Evolutionary conservation across 352 stramenopile genomes (phyloP).

Genomic region (Phytophthora cryptogea): DNA sequence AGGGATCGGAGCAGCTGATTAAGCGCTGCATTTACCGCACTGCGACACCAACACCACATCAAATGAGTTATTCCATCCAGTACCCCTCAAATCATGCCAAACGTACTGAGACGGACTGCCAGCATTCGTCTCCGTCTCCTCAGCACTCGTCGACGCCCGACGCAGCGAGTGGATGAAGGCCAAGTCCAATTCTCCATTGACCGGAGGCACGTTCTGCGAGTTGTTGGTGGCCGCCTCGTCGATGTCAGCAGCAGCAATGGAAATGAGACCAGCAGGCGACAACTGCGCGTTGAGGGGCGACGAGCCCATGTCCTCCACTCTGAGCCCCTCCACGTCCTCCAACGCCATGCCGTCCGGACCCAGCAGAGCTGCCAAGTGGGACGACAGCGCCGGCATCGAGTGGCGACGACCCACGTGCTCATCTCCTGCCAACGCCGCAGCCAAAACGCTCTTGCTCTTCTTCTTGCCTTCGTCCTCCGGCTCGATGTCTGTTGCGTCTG

Average conservation of each 20-base stretch:
- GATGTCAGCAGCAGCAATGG: conserved; percentile 82
- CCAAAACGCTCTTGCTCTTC: conserved; percentile 35
- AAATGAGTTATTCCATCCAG: background rate
- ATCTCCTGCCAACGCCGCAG: conserved; percentile 32
- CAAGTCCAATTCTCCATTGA: conserved; percentile 62
- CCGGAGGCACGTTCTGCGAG: conserved; percentile 31
- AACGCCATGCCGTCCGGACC: conserved; percentile 46
- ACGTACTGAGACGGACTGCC: conserved; percentile 19
- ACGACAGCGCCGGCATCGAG: conserved; percentile 20
- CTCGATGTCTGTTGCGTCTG: conserved; percentile 41
- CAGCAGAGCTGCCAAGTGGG: conserved; percentile 39
- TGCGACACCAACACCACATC: conserved; percentile 9
- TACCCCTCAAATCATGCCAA: background rate
- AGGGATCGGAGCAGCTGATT: conserved; percentile 30
- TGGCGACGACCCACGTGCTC: conserved; percentile 22
- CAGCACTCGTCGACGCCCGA: conserved; percentile 16
- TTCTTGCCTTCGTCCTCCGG: conserved; percentile 52
- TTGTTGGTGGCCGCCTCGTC: conserved; percentile 59
- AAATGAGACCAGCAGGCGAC: conserved; percentile 79
- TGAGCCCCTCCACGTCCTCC: conserved; percentile 49
- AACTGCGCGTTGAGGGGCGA: conserved; percentile 59
- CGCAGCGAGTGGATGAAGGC: conserved; percentile 69
- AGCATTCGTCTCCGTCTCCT: background rate
- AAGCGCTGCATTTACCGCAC: conserved; percentile 34
- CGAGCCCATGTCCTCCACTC: conserved; percentile 51